Evolutionary conservation across 176 grass and related monocot species (phyloP).

Genomic region (Carex pumila): DNA sequence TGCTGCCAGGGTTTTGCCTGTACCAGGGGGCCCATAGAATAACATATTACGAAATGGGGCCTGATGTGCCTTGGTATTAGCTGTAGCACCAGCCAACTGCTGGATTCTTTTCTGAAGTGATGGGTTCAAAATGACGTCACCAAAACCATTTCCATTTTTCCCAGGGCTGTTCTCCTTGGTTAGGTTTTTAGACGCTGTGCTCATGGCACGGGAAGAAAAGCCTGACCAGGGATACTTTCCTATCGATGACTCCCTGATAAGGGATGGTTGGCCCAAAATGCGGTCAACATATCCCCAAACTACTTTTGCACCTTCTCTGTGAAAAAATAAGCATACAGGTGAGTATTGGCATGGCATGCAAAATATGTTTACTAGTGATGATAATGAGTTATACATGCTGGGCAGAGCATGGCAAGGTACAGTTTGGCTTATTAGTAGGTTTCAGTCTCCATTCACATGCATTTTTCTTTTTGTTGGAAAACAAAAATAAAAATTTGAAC

Average conservation of each 20-base stretch:
- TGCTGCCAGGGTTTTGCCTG: constrained; percentile 97
- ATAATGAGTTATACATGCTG: not conserved
- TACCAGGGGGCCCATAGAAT: constrained; percentile 97
- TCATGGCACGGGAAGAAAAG: constrained; percentile 49
- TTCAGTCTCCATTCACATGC: not conserved
- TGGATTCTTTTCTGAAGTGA: constrained; percentile 87
- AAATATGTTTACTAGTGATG: not conserved
- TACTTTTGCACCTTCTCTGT: constrained; percentile 91
- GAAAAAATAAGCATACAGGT: constrained; percentile 9
- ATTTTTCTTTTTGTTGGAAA: not conserved
- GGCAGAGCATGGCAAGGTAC: not conserved
- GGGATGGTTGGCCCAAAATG: constrained; percentile 92
- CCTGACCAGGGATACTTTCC: constrained; percentile 92
- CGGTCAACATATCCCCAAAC: constrained; percentile 98
- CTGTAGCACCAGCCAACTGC: constrained; percentile 84
- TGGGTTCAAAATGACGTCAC: constrained; percentile 93
- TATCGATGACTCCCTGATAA: constrained; percentile 94
- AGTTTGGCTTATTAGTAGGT: not conserved
- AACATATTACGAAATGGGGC: constrained; percentile 98
- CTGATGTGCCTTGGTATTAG: constrained; percentile 95
- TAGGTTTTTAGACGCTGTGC: constrained; percentile 54
- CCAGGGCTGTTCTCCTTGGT: constrained; percentile 40
- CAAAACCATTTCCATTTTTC: constrained; percentile 77
- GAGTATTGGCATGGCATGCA: not conserved
- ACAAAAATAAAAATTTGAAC: not conserved